These are phyloP conservation scores for Paramecium primaurelia DNA, from an alignment of 73 alveolate genomes.

Conservation along the genomic window DNA sequence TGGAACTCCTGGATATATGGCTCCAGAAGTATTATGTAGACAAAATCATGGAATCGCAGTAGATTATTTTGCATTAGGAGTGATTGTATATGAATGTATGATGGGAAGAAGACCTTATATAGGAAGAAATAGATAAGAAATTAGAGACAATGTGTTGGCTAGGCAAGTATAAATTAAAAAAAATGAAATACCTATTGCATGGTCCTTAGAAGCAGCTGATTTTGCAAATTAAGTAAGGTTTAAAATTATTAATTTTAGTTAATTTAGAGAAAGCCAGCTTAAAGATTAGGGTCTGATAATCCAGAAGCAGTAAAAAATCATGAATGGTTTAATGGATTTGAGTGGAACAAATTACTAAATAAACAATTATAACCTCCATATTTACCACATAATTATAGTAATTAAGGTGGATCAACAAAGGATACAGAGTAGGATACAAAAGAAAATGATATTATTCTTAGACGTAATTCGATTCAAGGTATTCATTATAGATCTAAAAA, in stretches of 20 bases:
- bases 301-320: conserved; percentile 67
- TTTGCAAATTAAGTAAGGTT: conserved; percentile 75
- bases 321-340: conserved; percentile 65
- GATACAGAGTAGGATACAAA: conserved; percentile 61
- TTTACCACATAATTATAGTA: not conserved
- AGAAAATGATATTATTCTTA: conserved; percentile 66
- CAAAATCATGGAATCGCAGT: conserved; percentile 79
- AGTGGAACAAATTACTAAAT: conserved; percentile 50
- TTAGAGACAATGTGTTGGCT: conserved; percentile 80
- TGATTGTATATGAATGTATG: conserved; percentile 80
- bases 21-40: conserved; percentile 81
- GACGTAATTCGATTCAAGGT: conserved; percentile 47
- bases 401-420: conserved; percentile 56
- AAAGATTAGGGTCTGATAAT: conserved; percentile 67
- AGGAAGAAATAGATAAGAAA: conserved; percentile 87
- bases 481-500: not conserved
- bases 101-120: conserved; percentile 74
- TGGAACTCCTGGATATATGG: conserved; percentile 88
- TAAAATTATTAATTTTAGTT: conserved; percentile 21
- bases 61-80: conserved; percentile 81
- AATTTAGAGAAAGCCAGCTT: conserved; percentile 60
- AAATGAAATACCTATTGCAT: conserved; percentile 67
- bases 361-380: conserved; percentile 43
- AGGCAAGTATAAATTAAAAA: conserved; percentile 71
- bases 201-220: conserved; percentile 84